Evolutionary conservation across 441 rosid genomes (phyloP).

Genomic region (Arabidopsis lyrata): DNA sequence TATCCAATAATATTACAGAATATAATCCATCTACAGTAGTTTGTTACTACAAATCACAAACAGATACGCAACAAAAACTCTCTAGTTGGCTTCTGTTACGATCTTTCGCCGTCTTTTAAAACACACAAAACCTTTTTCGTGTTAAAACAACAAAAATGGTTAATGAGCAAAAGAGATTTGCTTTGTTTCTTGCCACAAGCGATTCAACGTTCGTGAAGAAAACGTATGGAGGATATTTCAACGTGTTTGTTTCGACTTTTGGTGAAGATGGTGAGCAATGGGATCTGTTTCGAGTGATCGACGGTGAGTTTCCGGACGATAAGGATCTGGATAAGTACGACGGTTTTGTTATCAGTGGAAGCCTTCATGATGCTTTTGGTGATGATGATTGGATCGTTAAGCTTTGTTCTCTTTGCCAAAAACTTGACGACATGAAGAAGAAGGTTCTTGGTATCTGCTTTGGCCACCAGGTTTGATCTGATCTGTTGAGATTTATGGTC

Average conservation of each 20-base stretch:
- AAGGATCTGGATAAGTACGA: conserved; percentile 64
- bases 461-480: conserved; percentile 80
- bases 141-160: background rate
- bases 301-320: conserved; percentile 79
- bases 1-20: background rate
- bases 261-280: conserved; percentile 77
- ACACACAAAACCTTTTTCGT: background rate
- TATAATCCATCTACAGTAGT: background rate
- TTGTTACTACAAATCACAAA: background rate
- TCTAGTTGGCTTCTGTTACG: conserved; percentile 14
- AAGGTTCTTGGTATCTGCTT: too few species aligned
- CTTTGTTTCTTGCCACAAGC: conserved; percentile 61
- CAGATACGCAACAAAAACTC: conserved; percentile 3
- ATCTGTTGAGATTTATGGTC: conserved; percentile 35
- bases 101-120: conserved; percentile 2
- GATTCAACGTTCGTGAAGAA: conserved; percentile 78
- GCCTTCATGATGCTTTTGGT: conserved; percentile 79
- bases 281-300: conserved; percentile 80
- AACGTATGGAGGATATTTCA: conserved; percentile 78
- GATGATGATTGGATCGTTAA: conserved; percentile 76
- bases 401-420: conserved; percentile 67
- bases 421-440: conserved; percentile 74
- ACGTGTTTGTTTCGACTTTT: conserved; percentile 67
- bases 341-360: conserved; percentile 85
- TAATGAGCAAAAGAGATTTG: conserved; percentile 53